Percentiles rank a stretch among this genome's conserved stretches.
Conservation (phyloP, 371 early-diverging fungal species). For the Mucor plumbeus region DNA sequence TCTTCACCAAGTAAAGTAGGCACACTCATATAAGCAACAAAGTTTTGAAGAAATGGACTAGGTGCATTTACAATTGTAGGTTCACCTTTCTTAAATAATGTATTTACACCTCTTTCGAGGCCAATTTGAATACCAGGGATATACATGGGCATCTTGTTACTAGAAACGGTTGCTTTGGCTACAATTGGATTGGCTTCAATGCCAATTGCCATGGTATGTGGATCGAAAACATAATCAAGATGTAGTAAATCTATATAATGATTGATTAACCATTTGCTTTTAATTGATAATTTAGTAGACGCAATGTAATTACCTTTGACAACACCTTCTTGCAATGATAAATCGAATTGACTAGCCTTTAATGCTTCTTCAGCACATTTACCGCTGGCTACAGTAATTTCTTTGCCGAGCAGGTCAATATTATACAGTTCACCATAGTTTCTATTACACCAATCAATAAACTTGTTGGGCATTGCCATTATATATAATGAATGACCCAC, state of each 20-base stretch:
- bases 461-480: slow-evolving; percentile 24
- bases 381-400: slow-evolving; percentile 35
- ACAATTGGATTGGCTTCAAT: slow-evolving; percentile 39
- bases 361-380: slow-evolving; percentile 37
- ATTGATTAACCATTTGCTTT: not conserved
- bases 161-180: slow-evolving; percentile 31
- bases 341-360: slow-evolving; percentile 26
- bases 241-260: slow-evolving; percentile 30
- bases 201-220: slow-evolving; percentile 35
- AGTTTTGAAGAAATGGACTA: slow-evolving; percentile 34
- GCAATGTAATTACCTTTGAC: slow-evolving; percentile 26
- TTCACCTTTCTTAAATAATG: slow-evolving; percentile 16
- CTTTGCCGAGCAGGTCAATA: slow-evolving; percentile 27
- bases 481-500: slow-evolving; percentile 42
- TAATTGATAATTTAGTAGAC: not conserved
- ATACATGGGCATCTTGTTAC: slow-evolving; percentile 23
- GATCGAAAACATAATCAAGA: slow-evolving; percentile 40
- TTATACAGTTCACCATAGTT: slow-evolving; percentile 44
- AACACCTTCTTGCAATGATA: slow-evolving; percentile 43
- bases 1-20: slow-evolving; percentile 42
- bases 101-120: slow-evolving; percentile 23
- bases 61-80: slow-evolving; percentile 15
- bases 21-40: slow-evolving; percentile 49
- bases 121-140: slow-evolving; percentile 33
- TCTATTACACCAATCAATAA: slow-evolving; percentile 42